Evolutionary conservation across 768 basidiomycete genomes (phyloP).

Genomic region (Kwoniella newhampshirensis): DNA sequence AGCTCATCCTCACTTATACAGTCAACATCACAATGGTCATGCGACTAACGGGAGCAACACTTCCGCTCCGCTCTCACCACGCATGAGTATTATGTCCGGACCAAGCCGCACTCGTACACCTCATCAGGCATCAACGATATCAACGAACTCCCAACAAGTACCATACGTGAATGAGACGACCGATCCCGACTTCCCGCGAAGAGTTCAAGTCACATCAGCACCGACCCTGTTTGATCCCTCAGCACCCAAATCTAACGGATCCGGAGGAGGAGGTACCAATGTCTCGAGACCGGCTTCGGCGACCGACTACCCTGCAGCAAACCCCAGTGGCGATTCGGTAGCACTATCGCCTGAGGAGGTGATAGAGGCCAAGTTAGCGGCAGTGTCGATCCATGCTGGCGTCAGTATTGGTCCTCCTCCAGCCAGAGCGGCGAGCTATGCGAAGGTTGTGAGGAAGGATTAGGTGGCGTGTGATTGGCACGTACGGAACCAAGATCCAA

Average conservation of each 20-base stretch:
- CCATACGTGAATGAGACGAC: neutral
- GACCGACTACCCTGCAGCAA: conserved; percentile 7
- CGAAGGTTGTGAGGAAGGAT: conserved; percentile 45
- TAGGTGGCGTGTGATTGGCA: no score
- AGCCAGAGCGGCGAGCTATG: conserved; percentile 28
- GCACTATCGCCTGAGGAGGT: conserved; percentile 31
- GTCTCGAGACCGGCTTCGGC: conserved; percentile 22
- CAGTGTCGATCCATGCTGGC: conserved; percentile 35
- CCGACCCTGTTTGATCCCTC: conserved; percentile 38
- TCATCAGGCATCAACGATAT: neutral
- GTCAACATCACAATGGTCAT: neutral
- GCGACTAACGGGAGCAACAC: neutral
- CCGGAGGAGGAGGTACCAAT: no score
- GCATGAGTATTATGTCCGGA: conserved; percentile 15
- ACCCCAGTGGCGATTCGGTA: neutral
- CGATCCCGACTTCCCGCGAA: conserved; percentile 36
- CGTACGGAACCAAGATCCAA: no score
- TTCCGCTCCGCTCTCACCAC: neutral
- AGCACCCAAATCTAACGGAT: conserved; percentile 2
- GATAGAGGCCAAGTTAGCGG: conserved; percentile 45
- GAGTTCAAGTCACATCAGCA: conserved; percentile 15
- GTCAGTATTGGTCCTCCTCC: conserved; percentile 42
- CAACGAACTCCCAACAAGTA: neutral
- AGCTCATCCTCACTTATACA: neutral
- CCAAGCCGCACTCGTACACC: conserved; percentile 9